Evolutionary conservation across 768 basidiomycete genomes (phyloP).

Genomic region (Leccinum uliginosum): DNA sequence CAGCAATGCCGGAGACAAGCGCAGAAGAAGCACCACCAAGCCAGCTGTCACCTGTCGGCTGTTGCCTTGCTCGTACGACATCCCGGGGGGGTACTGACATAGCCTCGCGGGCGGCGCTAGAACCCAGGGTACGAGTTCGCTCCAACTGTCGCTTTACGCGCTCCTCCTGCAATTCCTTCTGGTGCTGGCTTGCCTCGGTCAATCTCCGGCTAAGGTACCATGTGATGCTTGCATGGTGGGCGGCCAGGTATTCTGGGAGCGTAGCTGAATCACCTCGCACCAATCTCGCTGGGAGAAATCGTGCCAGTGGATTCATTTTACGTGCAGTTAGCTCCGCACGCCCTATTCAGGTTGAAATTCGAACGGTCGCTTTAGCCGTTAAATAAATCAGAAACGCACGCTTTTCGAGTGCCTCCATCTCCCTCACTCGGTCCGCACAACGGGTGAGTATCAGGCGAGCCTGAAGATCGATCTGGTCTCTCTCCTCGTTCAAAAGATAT

Average conservation of each 20-base stretch:
- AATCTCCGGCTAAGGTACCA: conserved; percentile 86
- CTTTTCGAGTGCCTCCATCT: conserved; percentile 86
- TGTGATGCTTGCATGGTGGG: conserved; percentile 88
- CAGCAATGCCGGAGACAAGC: conserved; percentile 51
- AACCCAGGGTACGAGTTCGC: conserved; percentile 76
- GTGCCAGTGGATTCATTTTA: conserved; percentile 59
- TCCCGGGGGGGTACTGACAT: conserved; percentile 39
- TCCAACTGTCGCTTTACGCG: conserved; percentile 86
- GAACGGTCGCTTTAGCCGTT: conserved; percentile 14
- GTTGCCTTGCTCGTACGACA: conserved; percentile 17
- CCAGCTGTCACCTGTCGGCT: conserved; percentile 46
- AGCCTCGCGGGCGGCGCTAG: conserved; percentile 65
- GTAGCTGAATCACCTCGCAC: conserved; percentile 49
- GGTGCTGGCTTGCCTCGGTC: conserved; percentile 69
- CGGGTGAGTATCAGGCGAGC: conserved; percentile 79
- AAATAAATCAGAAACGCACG: conserved; percentile 47
- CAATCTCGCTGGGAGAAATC: conserved; percentile 70
- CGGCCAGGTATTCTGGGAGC: conserved; percentile 67
- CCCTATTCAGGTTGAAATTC: conserved; percentile 37
- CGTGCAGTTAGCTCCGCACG: conserved; percentile 64
- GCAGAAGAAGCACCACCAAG: conserved; percentile 55
- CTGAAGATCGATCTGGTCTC: conserved; percentile 94
- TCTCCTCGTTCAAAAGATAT: conserved; percentile 81
- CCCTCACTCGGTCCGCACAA: conserved; percentile 82
- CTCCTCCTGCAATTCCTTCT: conserved; percentile 92